Conservation (phyloP, 2,329 filamentous ascomycete species). For the Penicillium sp. region DNA sequence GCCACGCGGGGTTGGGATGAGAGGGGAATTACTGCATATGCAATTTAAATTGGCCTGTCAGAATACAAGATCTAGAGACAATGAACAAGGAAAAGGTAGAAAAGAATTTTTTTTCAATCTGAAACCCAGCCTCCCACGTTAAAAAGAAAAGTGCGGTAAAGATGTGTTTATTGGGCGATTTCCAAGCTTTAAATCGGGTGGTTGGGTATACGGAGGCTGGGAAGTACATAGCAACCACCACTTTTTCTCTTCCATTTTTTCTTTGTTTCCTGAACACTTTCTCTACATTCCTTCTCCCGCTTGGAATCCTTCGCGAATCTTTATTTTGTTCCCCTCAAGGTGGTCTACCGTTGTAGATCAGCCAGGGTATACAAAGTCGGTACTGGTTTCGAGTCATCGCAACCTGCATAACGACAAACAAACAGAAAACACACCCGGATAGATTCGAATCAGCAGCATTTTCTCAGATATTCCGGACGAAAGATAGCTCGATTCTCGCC, state of each 20-base stretch:
- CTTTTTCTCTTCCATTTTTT: slow-evolving; percentile 11
- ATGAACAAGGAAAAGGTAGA: neutral
- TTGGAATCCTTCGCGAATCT: slow-evolving; percentile 5
- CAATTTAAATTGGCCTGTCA: slow-evolving; percentile 9
- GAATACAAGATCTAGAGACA: neutral
- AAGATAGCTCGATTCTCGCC: slow-evolving; percentile 14
- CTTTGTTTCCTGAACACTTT: slow-evolving; percentile 8
- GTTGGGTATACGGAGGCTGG: slow-evolving; percentile 40
- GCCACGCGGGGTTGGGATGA: slow-evolving; percentile 13
- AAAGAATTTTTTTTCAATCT: slow-evolving; percentile 4
- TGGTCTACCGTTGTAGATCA: slow-evolving; percentile 13
- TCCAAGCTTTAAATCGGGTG: slow-evolving; percentile 32
- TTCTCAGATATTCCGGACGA: neutral
- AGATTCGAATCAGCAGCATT: neutral
- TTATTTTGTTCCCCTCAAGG: neutral
- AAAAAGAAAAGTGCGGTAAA: neutral
- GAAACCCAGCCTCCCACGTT: slow-evolving; percentile 21
- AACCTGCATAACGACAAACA: neutral
- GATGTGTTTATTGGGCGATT: slow-evolving; percentile 5
- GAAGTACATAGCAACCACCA: slow-evolving; percentile 17
- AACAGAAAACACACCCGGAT: slow-evolving; percentile 7
- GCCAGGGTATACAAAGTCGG: slow-evolving; percentile 10
- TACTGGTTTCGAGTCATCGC: slow-evolving; percentile 4
- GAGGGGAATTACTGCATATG: slow-evolving; percentile 2
- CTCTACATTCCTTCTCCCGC: slow-evolving; percentile 17